These are phyloP conservation scores for Diaporthe sp. DNA, from an alignment of 2,329 filamentous ascomycete species.

Conservation along the genomic window DNA sequence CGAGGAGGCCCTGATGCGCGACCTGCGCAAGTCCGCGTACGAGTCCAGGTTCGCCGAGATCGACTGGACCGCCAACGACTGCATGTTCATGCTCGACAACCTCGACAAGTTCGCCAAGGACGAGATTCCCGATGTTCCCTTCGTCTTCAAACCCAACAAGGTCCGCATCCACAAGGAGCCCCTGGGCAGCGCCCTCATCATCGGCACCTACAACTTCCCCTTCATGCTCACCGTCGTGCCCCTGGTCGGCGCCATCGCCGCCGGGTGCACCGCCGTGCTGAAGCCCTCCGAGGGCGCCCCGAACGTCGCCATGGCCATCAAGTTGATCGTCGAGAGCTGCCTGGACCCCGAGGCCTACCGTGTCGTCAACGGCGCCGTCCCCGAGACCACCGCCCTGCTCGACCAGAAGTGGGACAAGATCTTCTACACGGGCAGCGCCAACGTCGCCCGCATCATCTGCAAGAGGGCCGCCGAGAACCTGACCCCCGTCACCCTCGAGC, in stretches of 20 bases:
- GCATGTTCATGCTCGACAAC: constrained; percentile 82
- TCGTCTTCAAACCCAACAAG: constrained; percentile 77
- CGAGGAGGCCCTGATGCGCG: constrained; percentile 80
- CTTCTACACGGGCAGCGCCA: constrained; percentile 89
- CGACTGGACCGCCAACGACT: constrained; percentile 84
- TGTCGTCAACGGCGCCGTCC: constrained; percentile 84
- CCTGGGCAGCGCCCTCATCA: constrained; percentile 84
- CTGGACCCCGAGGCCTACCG: constrained; percentile 84
- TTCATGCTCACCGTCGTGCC: constrained; percentile 84
- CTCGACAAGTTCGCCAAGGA: constrained; percentile 87
- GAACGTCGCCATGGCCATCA: constrained; percentile 81
- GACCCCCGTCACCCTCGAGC: constrained; percentile 89
- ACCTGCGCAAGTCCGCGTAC: constrained; percentile 83
- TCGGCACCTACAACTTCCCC: constrained; percentile 96
- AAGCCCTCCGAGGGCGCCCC: constrained; percentile 92
- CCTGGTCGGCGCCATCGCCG: constrained; percentile 89
- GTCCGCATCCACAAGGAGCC: constrained; percentile 90
- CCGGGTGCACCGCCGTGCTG: constrained; percentile 89
- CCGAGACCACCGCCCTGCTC: constrained; percentile 85
- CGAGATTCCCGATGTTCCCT: constrained; percentile 78
- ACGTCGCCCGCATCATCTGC: constrained; percentile 87
- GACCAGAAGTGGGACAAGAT: constrained; percentile 98
- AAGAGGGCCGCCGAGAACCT: constrained; percentile 91
- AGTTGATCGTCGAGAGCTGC: constrained; percentile 80
- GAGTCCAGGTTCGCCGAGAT: constrained; percentile 84